Percentiles rank a stretch among this genome's conserved stretches.
phyloP scores from a whole-genome alignment of 345 rosid species.

The Eucalyptus cladocalyx region DNA sequence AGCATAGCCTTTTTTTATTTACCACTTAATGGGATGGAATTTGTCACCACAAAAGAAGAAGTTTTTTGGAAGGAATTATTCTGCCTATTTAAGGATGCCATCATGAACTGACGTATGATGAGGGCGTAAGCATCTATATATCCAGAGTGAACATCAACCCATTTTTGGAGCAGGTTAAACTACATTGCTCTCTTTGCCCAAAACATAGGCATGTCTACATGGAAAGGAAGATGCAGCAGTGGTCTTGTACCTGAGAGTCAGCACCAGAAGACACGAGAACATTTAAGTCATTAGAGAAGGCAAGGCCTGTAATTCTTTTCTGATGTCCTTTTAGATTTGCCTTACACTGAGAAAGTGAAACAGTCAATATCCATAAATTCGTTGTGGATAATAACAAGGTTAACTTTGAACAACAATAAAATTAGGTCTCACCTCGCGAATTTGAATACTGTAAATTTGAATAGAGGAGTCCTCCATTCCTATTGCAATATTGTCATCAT shows the following conservation, averaged over 20 bases:
- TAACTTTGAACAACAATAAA: background rate
- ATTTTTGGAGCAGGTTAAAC: fast-evolving
- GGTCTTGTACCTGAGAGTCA: conserved; percentile 43
- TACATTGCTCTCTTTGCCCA: background rate
- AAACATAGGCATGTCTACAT: background rate
- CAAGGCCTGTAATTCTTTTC: conserved; percentile 79
- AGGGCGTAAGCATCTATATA: fast-evolving
- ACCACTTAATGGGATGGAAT: no score
- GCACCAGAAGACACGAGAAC: conserved; percentile 87
- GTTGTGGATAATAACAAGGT: background rate
- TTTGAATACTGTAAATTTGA: no score
- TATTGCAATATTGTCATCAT: conserved; percentile 63
- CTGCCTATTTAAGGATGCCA: no score
- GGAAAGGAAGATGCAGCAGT: background rate
- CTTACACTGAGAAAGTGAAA: conserved; percentile 35
- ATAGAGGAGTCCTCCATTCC: conserved; percentile 78
- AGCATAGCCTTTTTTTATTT: no score
- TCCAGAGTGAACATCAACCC: background rate
- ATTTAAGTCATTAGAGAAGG: conserved; percentile 55
- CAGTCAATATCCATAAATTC: background rate
- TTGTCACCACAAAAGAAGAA: no score
- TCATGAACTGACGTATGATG: no score
- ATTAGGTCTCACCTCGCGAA: conserved; percentile 34
- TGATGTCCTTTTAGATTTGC: conserved; percentile 67
- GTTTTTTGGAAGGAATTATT: no score